Conservation (phyloP, 345 rosid genomes). For the Lenwebbia sp. region DNA sequence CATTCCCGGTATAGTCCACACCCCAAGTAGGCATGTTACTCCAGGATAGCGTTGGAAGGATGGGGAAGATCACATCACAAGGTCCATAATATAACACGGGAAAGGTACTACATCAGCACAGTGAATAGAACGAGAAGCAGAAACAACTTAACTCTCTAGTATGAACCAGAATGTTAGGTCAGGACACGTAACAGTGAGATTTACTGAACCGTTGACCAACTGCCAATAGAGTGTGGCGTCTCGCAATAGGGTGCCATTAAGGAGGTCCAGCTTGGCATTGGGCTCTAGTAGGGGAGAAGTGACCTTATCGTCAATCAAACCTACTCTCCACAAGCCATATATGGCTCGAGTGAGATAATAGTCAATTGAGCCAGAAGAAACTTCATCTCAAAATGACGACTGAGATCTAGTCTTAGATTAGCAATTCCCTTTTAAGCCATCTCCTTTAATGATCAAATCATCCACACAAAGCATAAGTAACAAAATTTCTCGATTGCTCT, state of each 20-base stretch:
- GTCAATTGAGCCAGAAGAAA: neutral
- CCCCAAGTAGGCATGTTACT: neutral
- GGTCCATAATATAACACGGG: accelerated
- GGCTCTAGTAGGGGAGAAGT: neutral
- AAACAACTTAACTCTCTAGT: accelerated
- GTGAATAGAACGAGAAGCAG: accelerated
- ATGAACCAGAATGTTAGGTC: neutral
- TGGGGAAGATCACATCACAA: neutral
- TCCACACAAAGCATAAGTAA: neutral
- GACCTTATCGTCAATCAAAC: neutral
- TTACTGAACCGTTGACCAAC: neutral
- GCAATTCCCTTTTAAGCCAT: neutral
- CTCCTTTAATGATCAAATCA: neutral
- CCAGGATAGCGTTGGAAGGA: neutral
- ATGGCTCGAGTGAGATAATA: neutral
- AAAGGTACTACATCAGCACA: neutral
- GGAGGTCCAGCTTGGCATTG: neutral
- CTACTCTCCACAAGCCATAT: neutral
- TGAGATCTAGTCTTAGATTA: neutral
- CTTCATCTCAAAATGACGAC: neutral
- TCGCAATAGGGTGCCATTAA: neutral
- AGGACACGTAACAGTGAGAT: accelerated
- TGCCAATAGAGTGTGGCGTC: neutral
- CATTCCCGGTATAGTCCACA: accelerated
- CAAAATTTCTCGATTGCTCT: neutral